Base-by-base conservation (phyloP, 192 early-diverging fungal genomes). In the Coemansia sp. region DNA sequence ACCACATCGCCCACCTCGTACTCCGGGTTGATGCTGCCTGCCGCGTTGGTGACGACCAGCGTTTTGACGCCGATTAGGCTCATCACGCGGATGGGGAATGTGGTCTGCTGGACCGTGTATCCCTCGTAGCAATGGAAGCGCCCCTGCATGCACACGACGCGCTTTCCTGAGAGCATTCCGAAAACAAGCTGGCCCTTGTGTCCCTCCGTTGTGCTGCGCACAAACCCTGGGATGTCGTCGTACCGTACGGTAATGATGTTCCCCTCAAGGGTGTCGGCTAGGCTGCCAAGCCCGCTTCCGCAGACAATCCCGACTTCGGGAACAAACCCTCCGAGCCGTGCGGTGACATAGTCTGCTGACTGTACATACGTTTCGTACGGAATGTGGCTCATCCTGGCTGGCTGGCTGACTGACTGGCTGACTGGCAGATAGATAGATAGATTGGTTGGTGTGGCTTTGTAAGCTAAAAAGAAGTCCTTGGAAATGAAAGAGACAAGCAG, bases 91-190 rank as follows among this genome's bases (percentile, higher is more conserved):
- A 98, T 83, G 20, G 96, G 95, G 60, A 94, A 90, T 15, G 93
- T 92, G 23, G 90, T 88, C 59, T 92, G 89, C 57, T 88, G 83
- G 12, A 90, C 73, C 6, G 87, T 84, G 66, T 95, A 90, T 30
- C 96, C 95, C 75, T 97, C 95, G 74, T 96, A 97, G 65, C 88
- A 89, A 77, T 97, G 95, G 85, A 91, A 92, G 41, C 95, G 87
- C 34, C 95, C 95, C 34, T 92, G 91, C 94, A 96, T 95, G 78
- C 89, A 92, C 60, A 95, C 91, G 3, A 88, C 89, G 24, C 86
- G 88, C 59, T 85, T 87, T 55, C 89, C 86, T 10, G 89, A 83
- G 46, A 98, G 84, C 62, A 84, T 85, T 60, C 94, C 94, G 85
- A 98, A 95, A 5, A 93, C 93, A 26, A 98, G 85, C 60, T 73